phyloP scores from a whole-genome alignment of 169 alveolate genomes.

The Fabrea salina region DNA sequence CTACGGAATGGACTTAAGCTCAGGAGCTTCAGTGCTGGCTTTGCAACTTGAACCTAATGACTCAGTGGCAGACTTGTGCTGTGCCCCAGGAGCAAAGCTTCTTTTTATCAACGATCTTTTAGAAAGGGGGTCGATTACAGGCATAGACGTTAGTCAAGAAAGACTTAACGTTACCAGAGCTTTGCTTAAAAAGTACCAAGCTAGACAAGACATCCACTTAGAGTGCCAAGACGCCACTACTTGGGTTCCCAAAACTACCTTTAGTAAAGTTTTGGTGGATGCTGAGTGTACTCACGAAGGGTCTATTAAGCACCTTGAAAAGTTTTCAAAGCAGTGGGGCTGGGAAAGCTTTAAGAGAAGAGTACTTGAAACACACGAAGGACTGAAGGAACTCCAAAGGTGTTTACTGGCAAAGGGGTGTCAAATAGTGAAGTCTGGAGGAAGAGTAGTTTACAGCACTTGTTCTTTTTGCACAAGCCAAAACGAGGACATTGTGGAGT shows the following conservation, averaged over 20 bases:
- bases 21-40: background rate
- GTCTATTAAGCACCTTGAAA: constrained; percentile 55
- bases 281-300: constrained; percentile 74
- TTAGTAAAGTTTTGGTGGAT: constrained; percentile 64
- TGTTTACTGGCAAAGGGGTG: constrained; percentile 38
- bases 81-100: constrained; percentile 12
- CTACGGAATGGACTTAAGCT: constrained; percentile 12
- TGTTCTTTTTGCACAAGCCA: constrained; percentile 52
- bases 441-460: constrained; percentile 57
- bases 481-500: constrained; percentile 52
- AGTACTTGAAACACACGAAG: background rate
- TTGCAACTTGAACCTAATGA: background rate
- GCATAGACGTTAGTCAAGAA: constrained; percentile 12
- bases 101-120: background rate
- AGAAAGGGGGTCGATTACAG: background rate
- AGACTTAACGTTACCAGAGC: background rate
- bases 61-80: constrained; percentile 38
- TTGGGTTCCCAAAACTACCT: background rate
- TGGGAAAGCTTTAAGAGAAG: constrained; percentile 21
- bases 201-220: background rate
- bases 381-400: background rate
- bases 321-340: constrained; percentile 50
- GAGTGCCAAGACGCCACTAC: background rate
- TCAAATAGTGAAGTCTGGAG: constrained; percentile 37
- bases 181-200: background rate